Evolutionary conservation across 2,329 filamentous ascomycete species (phyloP).

Genomic region (Tolypocladium pustulatum): DNA sequence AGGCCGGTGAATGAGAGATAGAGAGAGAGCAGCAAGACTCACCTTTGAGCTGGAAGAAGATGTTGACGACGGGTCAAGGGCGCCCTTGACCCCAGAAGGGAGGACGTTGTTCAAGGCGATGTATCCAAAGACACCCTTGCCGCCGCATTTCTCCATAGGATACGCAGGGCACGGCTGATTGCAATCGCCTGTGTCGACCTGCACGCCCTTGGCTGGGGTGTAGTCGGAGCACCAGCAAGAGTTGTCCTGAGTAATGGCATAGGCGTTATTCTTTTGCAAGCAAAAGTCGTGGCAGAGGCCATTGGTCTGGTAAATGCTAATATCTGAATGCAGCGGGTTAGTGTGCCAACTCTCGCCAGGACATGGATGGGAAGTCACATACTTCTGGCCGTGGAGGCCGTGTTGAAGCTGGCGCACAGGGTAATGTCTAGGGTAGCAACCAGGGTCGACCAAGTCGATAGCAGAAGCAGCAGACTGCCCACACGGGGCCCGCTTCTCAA

Average conservation of each 20-base stretch:
- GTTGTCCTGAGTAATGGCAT: constrained; percentile 54
- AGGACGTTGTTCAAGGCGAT: constrained; percentile 36
- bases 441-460: constrained; percentile 12
- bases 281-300: constrained; percentile 58
- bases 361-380: constrained; percentile 6
- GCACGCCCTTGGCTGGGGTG: constrained; percentile 36
- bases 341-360: no score
- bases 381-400: constrained; percentile 20
- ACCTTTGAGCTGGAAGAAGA: constrained; percentile 7
- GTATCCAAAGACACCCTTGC: constrained; percentile 53
- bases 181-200: constrained; percentile 38
- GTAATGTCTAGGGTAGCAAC: constrained; percentile 15
- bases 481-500: constrained; percentile 7
- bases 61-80: constrained; percentile 9
- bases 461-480: constrained; percentile 8
- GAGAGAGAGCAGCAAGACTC: constrained; percentile 10
- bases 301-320: constrained; percentile 54
- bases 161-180: constrained; percentile 56
- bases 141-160: constrained; percentile 55
- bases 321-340: constrained; percentile 25
- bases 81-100: constrained; percentile 45
- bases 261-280: constrained; percentile 41
- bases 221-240: constrained; percentile 70
- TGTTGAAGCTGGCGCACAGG: constrained; percentile 28
- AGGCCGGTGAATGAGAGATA: not conserved